Base-by-base conservation (phyloP, 2,329 filamentous ascomycete genomes). In the Dactylellina haptotyla region DNA sequence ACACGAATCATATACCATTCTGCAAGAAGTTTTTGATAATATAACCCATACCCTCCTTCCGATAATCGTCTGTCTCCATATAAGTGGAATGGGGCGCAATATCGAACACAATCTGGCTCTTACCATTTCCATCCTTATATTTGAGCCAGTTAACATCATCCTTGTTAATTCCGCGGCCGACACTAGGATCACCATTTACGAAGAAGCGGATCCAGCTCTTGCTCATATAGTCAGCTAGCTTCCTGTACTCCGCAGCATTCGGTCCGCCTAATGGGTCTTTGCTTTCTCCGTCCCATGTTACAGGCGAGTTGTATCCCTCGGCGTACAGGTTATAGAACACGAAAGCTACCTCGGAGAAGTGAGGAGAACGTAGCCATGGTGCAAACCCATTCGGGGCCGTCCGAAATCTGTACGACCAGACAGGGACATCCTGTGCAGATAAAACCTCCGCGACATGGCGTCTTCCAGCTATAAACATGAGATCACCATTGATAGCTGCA, bases 341-440 rank as follows among this genome's bases (percentile, higher is more conserved):
- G 12, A 80, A 82, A 45, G 79, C 80, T 0, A 82, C 82, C 39
- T 79, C 80, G 20, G 67, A 82, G 78, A 87, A 88, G 78, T 88
- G 87, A 0, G 83, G 83, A 0, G 83, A 84, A 0, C 84, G 84
- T 0, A 80, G 77, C 0, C 80, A 78, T 10, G 81, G 79, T 0
- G 82, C 79, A 1, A 83, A 76, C 6, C 85, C 84, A 4, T 82
- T 81, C 0, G 84, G 80, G n/a, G 84, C 80, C 4, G 85, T 85
- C 77, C 89, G 87, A 82, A 89, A 89, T 48, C 85, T 84, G 80
- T 88, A 89, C 76, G 84, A 85, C 81, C 87, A 89, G 10, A 85
- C 85, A 4, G 84, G 81, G 1, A 85, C 76, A 12, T 81, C 80
- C 30, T 81, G 79, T 5, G 80, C 80, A 8, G 85, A 81, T 84